Conservation (phyloP, 495 filamentous ascomycete species). For the Halenospora varia region DNA sequence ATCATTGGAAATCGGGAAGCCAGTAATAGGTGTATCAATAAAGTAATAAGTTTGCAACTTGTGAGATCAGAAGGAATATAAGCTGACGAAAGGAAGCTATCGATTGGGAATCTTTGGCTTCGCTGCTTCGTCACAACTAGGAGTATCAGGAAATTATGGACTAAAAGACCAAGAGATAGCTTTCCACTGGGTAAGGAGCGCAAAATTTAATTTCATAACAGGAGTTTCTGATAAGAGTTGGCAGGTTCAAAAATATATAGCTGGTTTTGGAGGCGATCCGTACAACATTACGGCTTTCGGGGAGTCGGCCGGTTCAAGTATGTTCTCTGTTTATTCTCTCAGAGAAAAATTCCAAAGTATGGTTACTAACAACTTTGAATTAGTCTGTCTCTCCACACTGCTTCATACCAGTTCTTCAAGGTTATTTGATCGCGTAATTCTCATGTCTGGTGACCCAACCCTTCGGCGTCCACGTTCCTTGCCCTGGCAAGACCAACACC, state of each 20-base stretch:
- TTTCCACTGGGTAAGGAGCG: conserved; percentile 11
- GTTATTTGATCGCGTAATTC: conserved; percentile 10
- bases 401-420: background rate
- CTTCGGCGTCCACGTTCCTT: conserved; percentile 7
- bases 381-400: conserved; percentile 3
- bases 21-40: conserved; percentile 17
- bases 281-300: conserved; percentile 36
- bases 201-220: background rate
- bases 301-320: conserved; percentile 54
- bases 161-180: conserved; percentile 19
- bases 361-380: background rate
- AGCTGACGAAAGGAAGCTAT: conserved; percentile 7
- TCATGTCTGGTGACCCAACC: conserved; percentile 20
- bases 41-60: conserved; percentile 5
- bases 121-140: conserved; percentile 5
- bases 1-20: conserved; percentile 12
- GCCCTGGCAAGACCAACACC: conserved; percentile 12
- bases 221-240: background rate
- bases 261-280: conserved; percentile 30
- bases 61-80: background rate
- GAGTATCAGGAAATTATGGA: conserved; percentile 6
- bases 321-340: background rate
- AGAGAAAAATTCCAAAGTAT: background rate
- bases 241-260: conserved; percentile 32
- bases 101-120: conserved; percentile 16